Percentiles rank a stretch among this genome's conserved stretches.
Conservation (phyloP, 1,139 yeast genomes). For the Candida sojae region DNA sequence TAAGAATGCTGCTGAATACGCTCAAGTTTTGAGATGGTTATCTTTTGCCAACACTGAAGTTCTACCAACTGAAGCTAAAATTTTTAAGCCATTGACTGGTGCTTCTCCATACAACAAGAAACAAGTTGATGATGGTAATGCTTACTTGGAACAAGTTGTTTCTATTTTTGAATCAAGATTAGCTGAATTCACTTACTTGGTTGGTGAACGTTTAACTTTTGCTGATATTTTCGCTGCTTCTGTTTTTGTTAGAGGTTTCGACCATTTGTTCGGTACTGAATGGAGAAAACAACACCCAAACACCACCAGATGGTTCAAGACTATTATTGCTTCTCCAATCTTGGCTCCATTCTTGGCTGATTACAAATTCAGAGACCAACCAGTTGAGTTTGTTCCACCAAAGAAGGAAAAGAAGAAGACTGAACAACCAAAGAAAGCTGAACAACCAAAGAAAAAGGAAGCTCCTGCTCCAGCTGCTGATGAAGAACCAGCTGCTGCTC, state of each 20-base stretch:
- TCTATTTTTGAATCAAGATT: conserved; percentile 65
- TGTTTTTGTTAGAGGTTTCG: conserved; percentile 64
- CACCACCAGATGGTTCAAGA: conserved; percentile 83
- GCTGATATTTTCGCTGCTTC: conserved; percentile 81
- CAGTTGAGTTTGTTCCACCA: conserved; percentile 71
- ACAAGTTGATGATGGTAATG: conserved; percentile 55
- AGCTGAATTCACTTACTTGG: conserved; percentile 79
- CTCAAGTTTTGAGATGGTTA: conserved; percentile 76
- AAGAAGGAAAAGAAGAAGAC: conserved; percentile 69
- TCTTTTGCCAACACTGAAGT: conserved; percentile 78
- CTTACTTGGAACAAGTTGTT: conserved; percentile 39
- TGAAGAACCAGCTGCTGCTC: conserved; percentile 46
- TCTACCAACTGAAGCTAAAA: conserved; percentile 40
- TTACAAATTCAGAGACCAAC: conserved; percentile 63
- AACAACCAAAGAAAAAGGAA: conserved; percentile 2
- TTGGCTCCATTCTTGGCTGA: conserved; percentile 44
- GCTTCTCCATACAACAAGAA: conserved; percentile 61
- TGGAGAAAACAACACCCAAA: conserved; percentile 80
- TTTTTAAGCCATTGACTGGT: conserved; percentile 39
- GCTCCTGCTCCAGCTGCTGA: conserved; percentile 38
- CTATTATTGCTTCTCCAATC: conserved; percentile 60
- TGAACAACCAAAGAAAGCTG: conserved; percentile 24
- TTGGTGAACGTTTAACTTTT: conserved; percentile 83
- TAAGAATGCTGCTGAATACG: conserved; percentile 64
- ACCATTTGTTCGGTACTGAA: conserved; percentile 66